Conservation (phyloP, 2,329 filamentous ascomycete genomes). For the Alternaria ethzedia region DNA sequence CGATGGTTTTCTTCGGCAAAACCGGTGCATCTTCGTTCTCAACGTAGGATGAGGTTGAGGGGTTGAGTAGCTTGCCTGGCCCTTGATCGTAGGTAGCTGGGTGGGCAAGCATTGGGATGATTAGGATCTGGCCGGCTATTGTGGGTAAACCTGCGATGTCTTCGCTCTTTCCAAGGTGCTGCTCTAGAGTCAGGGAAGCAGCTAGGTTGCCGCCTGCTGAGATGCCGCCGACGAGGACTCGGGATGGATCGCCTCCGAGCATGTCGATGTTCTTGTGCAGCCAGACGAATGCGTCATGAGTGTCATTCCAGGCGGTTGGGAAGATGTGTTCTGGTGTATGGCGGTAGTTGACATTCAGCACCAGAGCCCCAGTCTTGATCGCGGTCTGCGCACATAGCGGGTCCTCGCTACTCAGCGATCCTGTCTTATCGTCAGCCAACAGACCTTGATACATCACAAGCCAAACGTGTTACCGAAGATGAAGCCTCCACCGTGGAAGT, state of each 20-base stretch:
- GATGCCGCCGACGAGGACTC: constrained; percentile 59
- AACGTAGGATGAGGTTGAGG: constrained; percentile 53
- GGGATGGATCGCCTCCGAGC: constrained; percentile 49
- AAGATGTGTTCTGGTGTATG: constrained; percentile 63
- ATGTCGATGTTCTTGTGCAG: constrained; percentile 53
- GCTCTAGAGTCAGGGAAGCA: constrained; percentile 52
- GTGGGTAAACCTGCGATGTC: constrained; percentile 31
- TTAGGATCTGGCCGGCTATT: constrained; percentile 57
- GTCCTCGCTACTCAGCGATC: constrained; percentile 60
- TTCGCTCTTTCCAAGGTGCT: constrained; percentile 52
- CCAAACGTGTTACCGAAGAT: constrained; percentile 54
- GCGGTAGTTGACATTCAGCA: constrained; percentile 65
- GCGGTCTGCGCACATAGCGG: constrained; percentile 59
- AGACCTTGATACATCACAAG: not conserved
- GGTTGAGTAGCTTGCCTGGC: constrained; percentile 47
- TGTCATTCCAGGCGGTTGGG: constrained; percentile 61
- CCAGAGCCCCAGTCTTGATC: constrained; percentile 50
- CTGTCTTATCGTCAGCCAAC: not conserved
- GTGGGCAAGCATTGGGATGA: constrained; percentile 48
- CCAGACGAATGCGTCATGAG: constrained; percentile 63
- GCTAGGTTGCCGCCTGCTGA: constrained; percentile 60
- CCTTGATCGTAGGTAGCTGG: constrained; percentile 46
- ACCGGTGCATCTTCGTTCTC: constrained; percentile 58
- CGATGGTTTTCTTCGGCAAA: constrained; percentile 47
- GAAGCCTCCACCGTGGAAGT: constrained; percentile 62